Conservation (phyloP, 441 rosid species). For the Macaranga tanarius region DNA sequence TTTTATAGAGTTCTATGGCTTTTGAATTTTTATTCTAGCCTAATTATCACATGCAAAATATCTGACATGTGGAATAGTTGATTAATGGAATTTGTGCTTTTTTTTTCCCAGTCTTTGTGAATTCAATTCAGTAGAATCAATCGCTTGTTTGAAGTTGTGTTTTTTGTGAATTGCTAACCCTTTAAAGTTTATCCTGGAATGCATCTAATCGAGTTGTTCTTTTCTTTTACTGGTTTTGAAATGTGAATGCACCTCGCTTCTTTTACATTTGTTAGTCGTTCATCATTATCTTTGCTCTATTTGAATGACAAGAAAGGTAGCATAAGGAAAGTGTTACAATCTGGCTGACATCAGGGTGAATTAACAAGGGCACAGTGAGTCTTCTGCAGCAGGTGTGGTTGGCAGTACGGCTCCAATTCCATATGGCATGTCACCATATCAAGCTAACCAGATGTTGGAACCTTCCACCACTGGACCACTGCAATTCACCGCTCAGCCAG, state of each 20-base stretch:
- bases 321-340: neutral
- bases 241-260: too few relatives aligned
- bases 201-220: neutral
- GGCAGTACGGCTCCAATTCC: constrained; percentile 15
- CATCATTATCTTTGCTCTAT: too few relatives aligned
- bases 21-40: neutral
- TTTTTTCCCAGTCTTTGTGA: neutral
- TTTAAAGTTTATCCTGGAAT: neutral
- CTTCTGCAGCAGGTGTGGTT: constrained; percentile 10
- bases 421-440: constrained; percentile 16
- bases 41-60: neutral
- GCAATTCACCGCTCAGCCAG: neutral
- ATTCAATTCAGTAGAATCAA: too few relatives aligned
- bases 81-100: neutral
- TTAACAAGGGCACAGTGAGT: constrained; percentile 16
- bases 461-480: constrained; percentile 11
- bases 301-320: too few relatives aligned
- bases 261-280: too few relatives aligned
- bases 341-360: constrained; percentile 7
- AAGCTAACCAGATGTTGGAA: constrained; percentile 23
- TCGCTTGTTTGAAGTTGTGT: neutral
- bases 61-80: neutral
- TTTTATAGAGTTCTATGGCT: neutral
- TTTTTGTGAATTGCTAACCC: neutral
- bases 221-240: too few relatives aligned